These are phyloP conservation scores for Pontederia crassipes DNA, from an alignment of 176 grass and related monocot genomes.

Conservation along the genomic window DNA sequence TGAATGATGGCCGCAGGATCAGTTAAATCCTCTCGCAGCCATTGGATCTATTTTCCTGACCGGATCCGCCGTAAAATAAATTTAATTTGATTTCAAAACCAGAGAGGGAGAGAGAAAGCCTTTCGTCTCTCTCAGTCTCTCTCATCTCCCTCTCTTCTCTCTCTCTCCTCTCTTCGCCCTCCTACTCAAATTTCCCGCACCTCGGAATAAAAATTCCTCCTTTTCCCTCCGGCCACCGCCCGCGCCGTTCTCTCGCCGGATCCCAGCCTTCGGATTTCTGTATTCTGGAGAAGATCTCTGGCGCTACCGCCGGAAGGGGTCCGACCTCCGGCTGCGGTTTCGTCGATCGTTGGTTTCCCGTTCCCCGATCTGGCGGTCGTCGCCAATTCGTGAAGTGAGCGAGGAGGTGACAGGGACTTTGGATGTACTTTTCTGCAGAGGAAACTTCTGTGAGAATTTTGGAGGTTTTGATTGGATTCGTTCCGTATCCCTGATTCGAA, in stretches of 20 bases:
- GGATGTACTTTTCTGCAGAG: not conserved
- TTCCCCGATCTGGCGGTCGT: no score
- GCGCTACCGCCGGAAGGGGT: not conserved
- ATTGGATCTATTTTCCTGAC: no score
- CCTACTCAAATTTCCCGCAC: conserved; percentile 22
- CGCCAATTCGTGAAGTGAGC: not conserved
- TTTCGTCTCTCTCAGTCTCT: conserved; percentile 22
- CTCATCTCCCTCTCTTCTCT: conserved; percentile 19
- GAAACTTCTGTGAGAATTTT: not conserved
- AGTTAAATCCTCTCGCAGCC: no score
- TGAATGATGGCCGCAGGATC: no score
- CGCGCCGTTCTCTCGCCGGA: conserved; percentile 9
- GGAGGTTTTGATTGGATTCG: not conserved
- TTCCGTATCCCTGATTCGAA: not conserved
- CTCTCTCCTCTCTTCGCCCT: conserved; percentile 25
- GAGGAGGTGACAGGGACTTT: not conserved
- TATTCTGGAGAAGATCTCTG: not conserved
- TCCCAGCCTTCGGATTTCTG: conserved; percentile 20
- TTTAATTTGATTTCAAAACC: no score
- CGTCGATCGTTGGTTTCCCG: not conserved
- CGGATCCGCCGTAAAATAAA: no score
- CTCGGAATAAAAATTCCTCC: conserved; percentile 14
- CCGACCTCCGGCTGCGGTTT: not conserved
- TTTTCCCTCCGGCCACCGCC: conserved; percentile 12
- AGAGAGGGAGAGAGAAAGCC: conserved; percentile 54